Conservation (phyloP, 306 rosid genomes). For the Begonia loranthoides region DNA sequence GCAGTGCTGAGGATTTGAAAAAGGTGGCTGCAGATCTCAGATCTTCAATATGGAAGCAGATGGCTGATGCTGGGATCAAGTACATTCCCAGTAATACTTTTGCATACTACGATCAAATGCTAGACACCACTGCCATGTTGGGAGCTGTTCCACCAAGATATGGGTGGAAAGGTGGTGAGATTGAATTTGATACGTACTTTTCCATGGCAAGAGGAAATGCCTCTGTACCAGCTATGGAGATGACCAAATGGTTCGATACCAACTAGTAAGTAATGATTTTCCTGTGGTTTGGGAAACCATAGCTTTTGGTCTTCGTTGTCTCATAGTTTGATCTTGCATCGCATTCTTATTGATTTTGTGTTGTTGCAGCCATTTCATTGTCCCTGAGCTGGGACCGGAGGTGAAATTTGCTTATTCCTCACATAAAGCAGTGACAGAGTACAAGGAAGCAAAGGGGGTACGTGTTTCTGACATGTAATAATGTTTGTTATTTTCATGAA, state of each 20-base stretch:
- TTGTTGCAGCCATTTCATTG: constrained; percentile 77
- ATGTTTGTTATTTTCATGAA: neutral
- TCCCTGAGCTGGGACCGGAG: constrained; percentile 86
- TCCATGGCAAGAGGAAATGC: constrained; percentile 98
- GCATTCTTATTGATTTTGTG: constrained; percentile 3
- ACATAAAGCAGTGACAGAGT: constrained; percentile 85
- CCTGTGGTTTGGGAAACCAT: neutral
- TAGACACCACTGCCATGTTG: constrained; percentile 67
- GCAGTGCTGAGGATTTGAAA: constrained; percentile 69
- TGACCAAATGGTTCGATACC: constrained; percentile 99
- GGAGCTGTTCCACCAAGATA: constrained; percentile 90
- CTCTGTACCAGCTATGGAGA: constrained; percentile 89
- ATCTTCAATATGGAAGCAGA: constrained; percentile 82
- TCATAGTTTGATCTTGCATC: too few species aligned
- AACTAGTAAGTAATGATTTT: constrained; percentile 56
- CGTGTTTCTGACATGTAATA: constrained; percentile 2
- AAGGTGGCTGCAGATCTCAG: constrained; percentile 75
- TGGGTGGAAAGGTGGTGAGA: constrained; percentile 77
- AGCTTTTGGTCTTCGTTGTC: too few species aligned
- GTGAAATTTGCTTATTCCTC: constrained; percentile 68
- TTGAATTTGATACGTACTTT: constrained; percentile 67
- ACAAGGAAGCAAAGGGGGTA: constrained; percentile 97
- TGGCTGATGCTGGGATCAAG: constrained; percentile 68
- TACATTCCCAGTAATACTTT: constrained; percentile 85
- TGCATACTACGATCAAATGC: constrained; percentile 67